Evolutionary conservation across 2,329 filamentous ascomycete species (phyloP), one percentile per base, ranked within the genome.

Genomic region (Ceratocystis albifundus): DNA sequence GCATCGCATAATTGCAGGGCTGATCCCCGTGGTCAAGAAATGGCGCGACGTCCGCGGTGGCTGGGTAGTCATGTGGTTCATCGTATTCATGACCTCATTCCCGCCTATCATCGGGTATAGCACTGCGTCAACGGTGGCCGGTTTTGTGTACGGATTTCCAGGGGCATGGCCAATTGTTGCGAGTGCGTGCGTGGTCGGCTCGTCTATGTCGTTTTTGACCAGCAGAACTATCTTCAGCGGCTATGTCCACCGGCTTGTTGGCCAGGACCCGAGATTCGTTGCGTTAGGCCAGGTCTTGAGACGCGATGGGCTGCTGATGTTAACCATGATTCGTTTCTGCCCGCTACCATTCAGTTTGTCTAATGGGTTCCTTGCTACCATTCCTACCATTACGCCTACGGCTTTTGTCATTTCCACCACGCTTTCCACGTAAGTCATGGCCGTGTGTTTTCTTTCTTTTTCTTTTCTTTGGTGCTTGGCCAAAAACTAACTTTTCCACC

Each of bases 361-460:
- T 73, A 99, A 99, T 74, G 94, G 91, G 63, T 96, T 96, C 68
- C 84, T 99, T 66, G 90, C 90, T 36, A 97, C 94, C 0, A 92
- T 99, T 69, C 92, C 92, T 2, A 96, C 88, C 41, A 89, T 99
- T 44, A 82, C 86, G 28, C 88, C 89, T 50, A 74, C 82, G 68
- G 83, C 83, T 61, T 97, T 95, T 77, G 87, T 86, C 41, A 74
- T 91, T 59, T 93, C 94, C 4, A 97, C 93, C 0, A 87, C 89
- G 2, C 78, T 93, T 17, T 86, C 91, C 10, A 85, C 82, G 80
- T 81, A 69, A 68, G 74, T 41, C 36, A 41, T 41, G 36, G 10
- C 12, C 10, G 1, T 41, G 36, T 41, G 36, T 41, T 41, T 41
- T 36, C 12, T 36, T 36, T 10, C 3, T 12, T 41, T 12, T 15